Base-by-base conservation (phyloP, 257 asterid species). In the Scutellaria galericulata region DNA sequence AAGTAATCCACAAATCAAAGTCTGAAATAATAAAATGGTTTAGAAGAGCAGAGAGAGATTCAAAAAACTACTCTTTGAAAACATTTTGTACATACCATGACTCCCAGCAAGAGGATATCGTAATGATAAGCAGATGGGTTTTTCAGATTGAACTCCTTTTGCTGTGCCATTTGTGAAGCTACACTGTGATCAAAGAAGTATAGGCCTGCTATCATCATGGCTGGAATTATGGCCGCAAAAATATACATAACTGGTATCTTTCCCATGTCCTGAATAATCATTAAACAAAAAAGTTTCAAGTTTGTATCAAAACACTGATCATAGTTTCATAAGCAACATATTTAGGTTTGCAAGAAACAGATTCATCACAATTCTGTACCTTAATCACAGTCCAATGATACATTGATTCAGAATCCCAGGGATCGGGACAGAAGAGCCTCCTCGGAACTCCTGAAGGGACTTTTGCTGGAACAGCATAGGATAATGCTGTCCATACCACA, bases 141-240 rank as follows among this genome's bases (percentile, higher is more conserved):
- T 83, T 92, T 89, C 71, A 92, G 93, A 75, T 92, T 92, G 77
- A 90, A 92, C 78, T 92, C 98, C 75, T 80, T 78, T 57, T 88
- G 98, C 75, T 92, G 98, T 55, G 98, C 97, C 90, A 90, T 54
- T 75, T 90, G 94, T 63, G 98, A 75, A 82, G 98, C 97, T 37
- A 92, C 98, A 73, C 98, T 90, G 74, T 90, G 98, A 73, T 92
- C 98, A 7, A 92, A 92, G 55, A 92, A 92, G 85, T 92, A 92
- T 66, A 92, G 76, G 20, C 96, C 97, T 12, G 96, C 97, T 37
- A 92, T 88, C 98, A 90, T 92, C 31, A 86, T 12, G 47, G 97
- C 98, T n/a, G 98, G 98, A 78, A 92, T 61, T 12, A 87, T 35
- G 51, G 97, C 97, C n/a, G 95, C 95, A 73, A 90, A 83, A 31